Conservation (phyloP, 73 alveolate genomes). For the Paramecium octaurelia region DNA sequence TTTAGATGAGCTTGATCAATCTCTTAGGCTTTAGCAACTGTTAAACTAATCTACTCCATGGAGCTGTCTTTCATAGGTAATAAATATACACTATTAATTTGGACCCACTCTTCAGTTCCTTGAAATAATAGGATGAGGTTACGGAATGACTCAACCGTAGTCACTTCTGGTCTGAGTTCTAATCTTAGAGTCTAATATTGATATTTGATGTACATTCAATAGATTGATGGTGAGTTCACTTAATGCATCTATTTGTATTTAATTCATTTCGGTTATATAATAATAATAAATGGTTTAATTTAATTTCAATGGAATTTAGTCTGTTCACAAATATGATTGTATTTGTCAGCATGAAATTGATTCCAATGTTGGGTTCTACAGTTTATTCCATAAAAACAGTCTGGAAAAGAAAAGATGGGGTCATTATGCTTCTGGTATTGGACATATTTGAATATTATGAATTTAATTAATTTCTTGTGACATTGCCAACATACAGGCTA, state of each 20-base stretch:
- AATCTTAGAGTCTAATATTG: background rate
- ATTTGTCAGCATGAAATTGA: background rate
- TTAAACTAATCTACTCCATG: background rate
- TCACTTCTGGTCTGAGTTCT: background rate
- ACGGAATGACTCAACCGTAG: background rate
- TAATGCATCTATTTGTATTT: background rate
- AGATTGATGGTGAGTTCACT: background rate
- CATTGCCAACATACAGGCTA: background rate
- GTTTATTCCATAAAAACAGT: background rate
- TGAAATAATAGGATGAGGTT: background rate
- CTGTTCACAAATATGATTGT: constrained; percentile 10
- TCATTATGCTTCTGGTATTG: background rate
- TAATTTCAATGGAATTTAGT: constrained; percentile 3
- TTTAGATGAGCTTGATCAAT: background rate
- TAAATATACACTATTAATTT: background rate
- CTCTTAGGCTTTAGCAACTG: background rate
- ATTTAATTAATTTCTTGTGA: background rate
- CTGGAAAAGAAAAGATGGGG: background rate
- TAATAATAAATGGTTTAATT: background rate
- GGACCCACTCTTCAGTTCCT: background rate
- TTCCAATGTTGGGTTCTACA: background rate
- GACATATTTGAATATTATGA: background rate
- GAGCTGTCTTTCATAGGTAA: background rate
- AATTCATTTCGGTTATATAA: background rate
- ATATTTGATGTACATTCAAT: background rate